These are phyloP conservation scores for Mortierella sp. DNA, from an alignment of 371 early-diverging fungal genomes.

Conservation along the genomic window DNA sequence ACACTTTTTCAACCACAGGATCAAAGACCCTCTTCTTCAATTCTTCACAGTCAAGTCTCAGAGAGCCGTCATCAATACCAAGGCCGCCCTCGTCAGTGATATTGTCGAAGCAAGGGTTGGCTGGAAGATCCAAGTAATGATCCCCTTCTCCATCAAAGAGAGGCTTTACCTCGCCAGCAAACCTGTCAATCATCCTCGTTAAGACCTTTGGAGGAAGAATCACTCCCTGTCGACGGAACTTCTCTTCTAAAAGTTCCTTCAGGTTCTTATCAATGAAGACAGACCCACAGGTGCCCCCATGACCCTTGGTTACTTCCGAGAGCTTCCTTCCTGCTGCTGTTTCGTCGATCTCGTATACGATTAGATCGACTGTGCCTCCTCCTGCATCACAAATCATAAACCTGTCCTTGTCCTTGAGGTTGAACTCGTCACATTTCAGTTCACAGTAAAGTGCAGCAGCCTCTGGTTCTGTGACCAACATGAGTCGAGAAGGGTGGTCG, in stretches of 20 bases:
- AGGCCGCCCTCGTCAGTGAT: too few relatives aligned
- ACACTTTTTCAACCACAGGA: conserved; percentile 66
- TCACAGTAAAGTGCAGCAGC: conserved; percentile 67
- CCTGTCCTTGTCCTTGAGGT: conserved; percentile 56
- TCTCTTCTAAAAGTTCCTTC: conserved; percentile 59
- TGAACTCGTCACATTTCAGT: conserved; percentile 60
- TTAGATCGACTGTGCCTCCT: conserved; percentile 73
- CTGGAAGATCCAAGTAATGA: too few relatives aligned
- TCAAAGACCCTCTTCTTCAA: conserved; percentile 62
- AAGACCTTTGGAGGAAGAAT: conserved; percentile 63
- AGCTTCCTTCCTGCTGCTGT: conserved; percentile 47
- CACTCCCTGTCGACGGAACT: conserved; percentile 57
- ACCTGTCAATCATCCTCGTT: conserved; percentile 65
- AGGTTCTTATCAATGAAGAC: conserved; percentile 67
- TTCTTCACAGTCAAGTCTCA: too few relatives aligned
- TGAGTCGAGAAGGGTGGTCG: conserved; percentile 58
- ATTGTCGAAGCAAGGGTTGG: too few relatives aligned
- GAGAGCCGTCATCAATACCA: too few relatives aligned
- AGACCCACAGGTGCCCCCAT: conserved; percentile 66
- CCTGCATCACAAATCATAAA: conserved; percentile 76
- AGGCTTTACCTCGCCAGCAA: conserved; percentile 64
- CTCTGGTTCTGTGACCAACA: conserved; percentile 62
- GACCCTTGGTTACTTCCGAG: conserved; percentile 64
- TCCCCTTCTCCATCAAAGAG: conserved; percentile 62
- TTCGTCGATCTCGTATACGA: conserved; percentile 54